Conservation (phyloP, 495 filamentous ascomycete genomes). For the Aspergillus campestris region DNA sequence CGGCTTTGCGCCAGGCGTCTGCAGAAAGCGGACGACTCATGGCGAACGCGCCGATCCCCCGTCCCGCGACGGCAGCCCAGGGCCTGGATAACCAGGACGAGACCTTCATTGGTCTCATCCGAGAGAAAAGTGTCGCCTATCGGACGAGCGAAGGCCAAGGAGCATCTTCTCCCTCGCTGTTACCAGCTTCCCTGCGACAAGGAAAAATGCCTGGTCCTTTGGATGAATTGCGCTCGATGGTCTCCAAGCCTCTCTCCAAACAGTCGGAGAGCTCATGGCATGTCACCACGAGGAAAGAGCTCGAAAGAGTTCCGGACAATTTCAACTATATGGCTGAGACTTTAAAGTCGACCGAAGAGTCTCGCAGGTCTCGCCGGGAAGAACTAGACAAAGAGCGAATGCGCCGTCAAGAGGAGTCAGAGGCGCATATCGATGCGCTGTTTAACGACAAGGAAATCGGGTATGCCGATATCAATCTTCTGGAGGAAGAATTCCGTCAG, state of each 20-base stretch:
- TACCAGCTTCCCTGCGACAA: constrained; percentile 25
- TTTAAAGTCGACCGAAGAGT: constrained; percentile 38
- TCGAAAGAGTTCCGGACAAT: constrained; percentile 33
- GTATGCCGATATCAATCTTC: constrained; percentile 51
- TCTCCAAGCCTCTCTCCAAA: constrained; percentile 26
- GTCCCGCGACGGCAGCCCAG: constrained; percentile 9
- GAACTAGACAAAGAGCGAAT: constrained; percentile 40
- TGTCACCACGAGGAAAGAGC: constrained; percentile 23
- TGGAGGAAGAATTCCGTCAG: constrained; percentile 54
- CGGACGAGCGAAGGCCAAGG: constrained; percentile 11
- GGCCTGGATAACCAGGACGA: constrained; percentile 26
- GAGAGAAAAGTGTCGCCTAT: constrained; percentile 38
- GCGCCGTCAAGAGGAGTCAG: constrained; percentile 46
- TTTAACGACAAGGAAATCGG: constrained; percentile 54
- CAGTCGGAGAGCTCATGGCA: constrained; percentile 30
- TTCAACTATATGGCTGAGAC: constrained; percentile 43
- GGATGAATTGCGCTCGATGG: constrained; percentile 28
- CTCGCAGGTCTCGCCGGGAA: constrained; percentile 32
- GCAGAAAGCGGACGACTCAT: constrained; percentile 36
- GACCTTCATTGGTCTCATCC: constrained; percentile 39
- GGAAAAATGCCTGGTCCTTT: constrained; percentile 15
- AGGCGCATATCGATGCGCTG: constrained; percentile 43
- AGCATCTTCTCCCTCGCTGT: constrained; percentile 17
- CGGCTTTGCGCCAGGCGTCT: constrained; percentile 35
- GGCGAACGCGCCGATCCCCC: constrained; percentile 22